Evolutionary conservation across 805 yeast species (phyloP).

Genomic region (Kazachstania martiniae): DNA sequence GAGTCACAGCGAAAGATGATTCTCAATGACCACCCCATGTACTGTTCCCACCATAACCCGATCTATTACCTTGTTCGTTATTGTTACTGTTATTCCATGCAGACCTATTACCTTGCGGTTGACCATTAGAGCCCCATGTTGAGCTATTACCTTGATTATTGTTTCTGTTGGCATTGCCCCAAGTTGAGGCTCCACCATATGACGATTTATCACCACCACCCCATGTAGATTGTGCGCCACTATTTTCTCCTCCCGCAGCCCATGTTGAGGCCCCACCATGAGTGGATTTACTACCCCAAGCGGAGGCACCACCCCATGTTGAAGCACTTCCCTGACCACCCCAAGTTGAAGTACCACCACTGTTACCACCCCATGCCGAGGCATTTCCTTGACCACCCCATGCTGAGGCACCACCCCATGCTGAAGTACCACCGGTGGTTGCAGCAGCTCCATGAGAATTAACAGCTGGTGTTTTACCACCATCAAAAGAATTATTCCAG

Average conservation of each 20-base stretch:
- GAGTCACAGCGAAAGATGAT: too few relatives aligned
- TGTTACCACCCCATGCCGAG: constrained; percentile 33
- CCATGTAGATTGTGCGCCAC: constrained; percentile 38
- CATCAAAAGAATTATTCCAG: constrained; percentile 44
- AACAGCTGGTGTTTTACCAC: constrained; percentile 36
- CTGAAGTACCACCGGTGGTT: constrained; percentile 29
- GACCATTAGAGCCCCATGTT: constrained; percentile 33
- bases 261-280: constrained; percentile 43
- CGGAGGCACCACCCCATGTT: constrained; percentile 31
- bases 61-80: constrained; percentile 15
- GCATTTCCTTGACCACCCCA: constrained; percentile 32
- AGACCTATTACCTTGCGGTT: constrained; percentile 24
- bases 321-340: constrained; percentile 30
- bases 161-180: constrained; percentile 22
- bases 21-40: constrained; percentile 24
- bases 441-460: constrained; percentile 25
- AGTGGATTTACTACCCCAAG: constrained; percentile 28
- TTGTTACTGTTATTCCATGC: constrained; percentile 36
- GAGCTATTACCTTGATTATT: constrained; percentile 28
- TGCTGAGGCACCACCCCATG: constrained; percentile 39
- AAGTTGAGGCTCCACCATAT: constrained; percentile 34
- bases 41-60: constrained; percentile 23
- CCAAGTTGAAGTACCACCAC: constrained; percentile 35
- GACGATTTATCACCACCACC: constrained; percentile 30
- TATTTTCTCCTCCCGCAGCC: constrained; percentile 31